Base-by-base conservation (phyloP, 2,329 filamentous ascomycete genomes). In the Cladophialophora immunda region DNA sequence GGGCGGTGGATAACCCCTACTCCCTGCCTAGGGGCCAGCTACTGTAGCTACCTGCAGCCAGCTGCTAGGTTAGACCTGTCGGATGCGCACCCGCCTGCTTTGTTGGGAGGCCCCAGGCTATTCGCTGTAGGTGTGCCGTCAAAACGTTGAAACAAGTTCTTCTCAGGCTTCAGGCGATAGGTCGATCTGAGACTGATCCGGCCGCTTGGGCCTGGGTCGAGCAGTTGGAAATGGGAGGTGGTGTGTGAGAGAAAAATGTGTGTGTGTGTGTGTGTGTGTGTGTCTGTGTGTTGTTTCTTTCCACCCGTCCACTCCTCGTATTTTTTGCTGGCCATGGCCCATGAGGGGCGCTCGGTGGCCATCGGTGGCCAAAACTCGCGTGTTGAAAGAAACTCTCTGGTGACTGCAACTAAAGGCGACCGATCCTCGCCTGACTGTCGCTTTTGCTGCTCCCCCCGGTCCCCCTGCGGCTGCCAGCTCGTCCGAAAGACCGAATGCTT, bases 1-100 rank as follows among this genome's bases (percentile, higher is more conserved):
- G 38, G 38, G 38, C n/a, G 45, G 45, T 15, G 45, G 45, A 50
- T 50, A 50, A 15, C 11, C 45, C 41, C 41, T 47, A 47, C 41
- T 6, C n/a, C 17, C 19, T 47, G 11, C 8, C 41, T 47, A 38
- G 36, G 45, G 3, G 22, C n/a, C 9, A 50, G 22, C 19, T 50
- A 27, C 45, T 50, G 45, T 50, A 50, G 19, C 45, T 22, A 13
- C 13, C 36, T 41, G 36, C 15, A n/a, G 38, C 38, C n/a, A 41
- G 27, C 19, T 50, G 45, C 45, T 25, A 50, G 45, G 19, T 13
- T 25, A 50, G 13, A 19, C 45, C 45, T 50, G 45, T 50, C 45
- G 45, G 45, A 50, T 25, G 45, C 9, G 8, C 22, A 50, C 27
- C 45, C 45, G 45, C 4, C 19, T 50, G 45, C 45, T 25, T 13